Conservation (phyloP, 2,329 filamentous ascomycete genomes). For the Fusarium xylarioides region DNA sequence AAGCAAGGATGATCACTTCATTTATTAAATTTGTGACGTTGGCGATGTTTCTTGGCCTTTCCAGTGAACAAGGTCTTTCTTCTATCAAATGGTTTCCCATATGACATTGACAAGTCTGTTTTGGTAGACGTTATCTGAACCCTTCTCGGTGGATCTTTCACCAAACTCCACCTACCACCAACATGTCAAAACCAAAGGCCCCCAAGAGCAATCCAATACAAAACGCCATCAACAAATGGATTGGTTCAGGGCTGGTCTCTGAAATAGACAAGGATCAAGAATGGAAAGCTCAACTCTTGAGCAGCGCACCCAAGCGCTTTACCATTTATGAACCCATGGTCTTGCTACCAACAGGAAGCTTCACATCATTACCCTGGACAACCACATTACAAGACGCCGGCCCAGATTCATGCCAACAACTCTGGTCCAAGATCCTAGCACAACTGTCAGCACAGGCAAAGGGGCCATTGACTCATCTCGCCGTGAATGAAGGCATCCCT, state of each 20-base stretch:
- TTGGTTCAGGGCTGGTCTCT: constrained; percentile 21
- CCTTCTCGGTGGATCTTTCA: not conserved
- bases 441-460: constrained; percentile 55
- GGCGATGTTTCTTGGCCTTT: not conserved
- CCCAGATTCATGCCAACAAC: constrained; percentile 37
- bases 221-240: constrained; percentile 45
- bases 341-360: constrained; percentile 67
- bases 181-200: constrained; percentile 41
- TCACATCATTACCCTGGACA: constrained; percentile 55
- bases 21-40: not conserved
- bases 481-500: constrained; percentile 70
- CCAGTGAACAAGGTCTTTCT: too few species aligned
- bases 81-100: not conserved
- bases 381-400: constrained; percentile 45
- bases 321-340: constrained; percentile 69
- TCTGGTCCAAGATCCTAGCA: constrained; percentile 62
- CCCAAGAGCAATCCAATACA: constrained; percentile 45
- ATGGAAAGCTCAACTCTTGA: constrained; percentile 46
- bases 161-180: constrained; percentile 22
- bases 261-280: constrained; percentile 3
- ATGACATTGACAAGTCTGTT: not conserved
- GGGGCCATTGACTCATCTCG: constrained; percentile 62
- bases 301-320: constrained; percentile 64
- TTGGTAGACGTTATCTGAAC: not conserved
- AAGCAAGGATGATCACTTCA: constrained; percentile 8